A percentile compares a stretch with the other conserved stretches of the same genome.
phyloP scores from a whole-genome alignment of 192 early-diverging fungal species.

The Backusella psychrophila region DNA sequence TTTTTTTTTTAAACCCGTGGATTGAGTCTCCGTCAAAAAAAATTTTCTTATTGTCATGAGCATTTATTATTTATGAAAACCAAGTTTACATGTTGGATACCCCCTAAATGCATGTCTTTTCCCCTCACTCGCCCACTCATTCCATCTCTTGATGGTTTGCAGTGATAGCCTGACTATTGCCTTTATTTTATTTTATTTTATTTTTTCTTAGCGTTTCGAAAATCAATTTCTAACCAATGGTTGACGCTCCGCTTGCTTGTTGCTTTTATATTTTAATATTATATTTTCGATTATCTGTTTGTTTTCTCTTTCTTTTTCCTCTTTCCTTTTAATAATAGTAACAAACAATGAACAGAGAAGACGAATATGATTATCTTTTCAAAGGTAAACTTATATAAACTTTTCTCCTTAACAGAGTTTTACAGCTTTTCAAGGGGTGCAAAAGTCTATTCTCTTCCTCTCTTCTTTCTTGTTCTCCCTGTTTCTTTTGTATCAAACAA shows the following conservation, averaged over 20 bases:
- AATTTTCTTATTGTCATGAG: neutral
- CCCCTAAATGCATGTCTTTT: neutral
- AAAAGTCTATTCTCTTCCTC: neutral
- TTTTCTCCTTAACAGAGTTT: neutral
- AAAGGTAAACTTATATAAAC: neutral
- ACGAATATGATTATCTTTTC: constrained; percentile 13
- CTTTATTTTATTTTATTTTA: neutral
- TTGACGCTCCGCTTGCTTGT: neutral
- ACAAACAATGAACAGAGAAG: constrained; percentile 6
- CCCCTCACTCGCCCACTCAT: too few species aligned
- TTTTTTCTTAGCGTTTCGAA: neutral
- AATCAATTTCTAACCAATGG: neutral
- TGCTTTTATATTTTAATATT: neutral
- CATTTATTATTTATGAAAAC: neutral
- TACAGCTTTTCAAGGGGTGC: neutral
- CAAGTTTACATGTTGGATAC: neutral
- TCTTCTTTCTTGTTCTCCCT: neutral
- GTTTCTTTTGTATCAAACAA: neutral
- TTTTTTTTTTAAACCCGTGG: neutral
- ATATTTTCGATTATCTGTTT: neutral
- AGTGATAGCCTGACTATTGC: neutral
- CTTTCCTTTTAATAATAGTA: neutral
- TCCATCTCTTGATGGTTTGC: neutral
- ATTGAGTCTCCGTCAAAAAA: neutral
- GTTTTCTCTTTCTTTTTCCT: neutral